Evolutionary conservation across 441 rosid genomes (phyloP), one percentile per base, ranked within the genome.

Genomic region (Adansonia rubrostipa): DNA sequence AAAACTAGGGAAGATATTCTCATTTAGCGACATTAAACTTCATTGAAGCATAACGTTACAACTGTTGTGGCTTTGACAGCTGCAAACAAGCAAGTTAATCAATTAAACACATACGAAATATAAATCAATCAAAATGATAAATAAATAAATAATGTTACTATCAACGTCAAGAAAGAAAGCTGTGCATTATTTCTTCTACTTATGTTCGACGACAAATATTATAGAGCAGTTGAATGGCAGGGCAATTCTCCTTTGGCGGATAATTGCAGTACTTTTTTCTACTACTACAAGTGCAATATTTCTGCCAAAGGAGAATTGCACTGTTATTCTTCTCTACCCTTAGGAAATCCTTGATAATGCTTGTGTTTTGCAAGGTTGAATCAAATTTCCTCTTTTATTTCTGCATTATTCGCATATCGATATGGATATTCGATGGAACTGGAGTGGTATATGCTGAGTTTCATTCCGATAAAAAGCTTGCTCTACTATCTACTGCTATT

Each of bases 221-320:
- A 50, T 45, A 80, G 87, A 20, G 80, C 28, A 74, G 71, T 76
- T 54, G 89, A 90, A 90, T 84, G 77, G 77, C 93, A 83, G 92
- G 89, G 90, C 89, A 87, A 91, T 82, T 89, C 93, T 88, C 91
- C 93, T 91, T 91, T 84, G 95, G 92, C 92, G 83, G 85, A 71
- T 64, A 75, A 74, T 68, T 63, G 57, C 54, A 15, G 15, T 61
- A 13, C 10, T 65, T 15, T 56, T 56, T 62, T 14, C 3, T 28
- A 61, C n/a, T 22, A 10, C 44, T 20, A 44, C 48, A 57, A 53
- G 22, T 42, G 2, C 14, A 80, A 74, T 78, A 66, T 79, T 79
- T 78, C 76, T 87, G 92, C 91, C 94, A 86, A 84, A 87, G 86
- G 86, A 85, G 89, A 84, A 85, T 79, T 74, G 78, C 92, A 40